phyloP scores from a whole-genome alignment of 805 yeast genomes.

The Kodamaea sagamina region DNA sequence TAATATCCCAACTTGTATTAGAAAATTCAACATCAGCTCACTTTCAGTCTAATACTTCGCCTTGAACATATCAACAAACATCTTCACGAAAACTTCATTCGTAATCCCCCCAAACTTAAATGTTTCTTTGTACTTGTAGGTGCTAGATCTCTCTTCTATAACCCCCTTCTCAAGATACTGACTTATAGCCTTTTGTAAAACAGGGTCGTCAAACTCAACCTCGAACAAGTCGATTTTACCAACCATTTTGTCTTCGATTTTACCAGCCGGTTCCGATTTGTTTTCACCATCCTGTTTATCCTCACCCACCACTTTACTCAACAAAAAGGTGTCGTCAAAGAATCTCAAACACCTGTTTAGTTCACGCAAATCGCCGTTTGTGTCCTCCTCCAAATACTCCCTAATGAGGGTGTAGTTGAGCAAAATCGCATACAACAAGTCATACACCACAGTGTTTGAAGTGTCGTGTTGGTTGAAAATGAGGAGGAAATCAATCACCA shows the following conservation, averaged over 20 bases:
- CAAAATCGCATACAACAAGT: conserved; percentile 32
- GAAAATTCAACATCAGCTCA: too few species aligned
- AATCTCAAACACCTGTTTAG: conserved; percentile 20
- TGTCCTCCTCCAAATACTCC: conserved; percentile 18
- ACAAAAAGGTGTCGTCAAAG: conserved; percentile 21
- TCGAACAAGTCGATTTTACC: conserved; percentile 24
- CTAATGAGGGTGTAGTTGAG: conserved; percentile 26
- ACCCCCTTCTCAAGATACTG: conserved; percentile 11
- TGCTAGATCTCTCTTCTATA: not conserved
- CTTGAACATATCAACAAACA: conserved; percentile 6
- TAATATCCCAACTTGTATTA: too few species aligned
- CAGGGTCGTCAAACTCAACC: conserved; percentile 32
- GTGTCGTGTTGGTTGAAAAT: conserved; percentile 18
- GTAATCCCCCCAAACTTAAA: conserved; percentile 16
- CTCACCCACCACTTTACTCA: conserved; percentile 17
- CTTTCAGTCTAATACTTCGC: not conserved
- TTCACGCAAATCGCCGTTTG: conserved; percentile 13
- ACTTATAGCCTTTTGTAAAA: conserved; percentile 19
- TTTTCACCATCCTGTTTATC: too few species aligned
- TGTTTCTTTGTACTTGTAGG: conserved; percentile 24
- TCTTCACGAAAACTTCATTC: conserved; percentile 3
- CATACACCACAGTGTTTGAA: conserved; percentile 32
- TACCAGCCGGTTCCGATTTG: too few species aligned
- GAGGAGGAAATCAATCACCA: conserved; percentile 22
- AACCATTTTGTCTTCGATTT: too few species aligned